Conservation (phyloP, 2,329 filamentous ascomycete species). For the Trichophyton verrucosum region DNA sequence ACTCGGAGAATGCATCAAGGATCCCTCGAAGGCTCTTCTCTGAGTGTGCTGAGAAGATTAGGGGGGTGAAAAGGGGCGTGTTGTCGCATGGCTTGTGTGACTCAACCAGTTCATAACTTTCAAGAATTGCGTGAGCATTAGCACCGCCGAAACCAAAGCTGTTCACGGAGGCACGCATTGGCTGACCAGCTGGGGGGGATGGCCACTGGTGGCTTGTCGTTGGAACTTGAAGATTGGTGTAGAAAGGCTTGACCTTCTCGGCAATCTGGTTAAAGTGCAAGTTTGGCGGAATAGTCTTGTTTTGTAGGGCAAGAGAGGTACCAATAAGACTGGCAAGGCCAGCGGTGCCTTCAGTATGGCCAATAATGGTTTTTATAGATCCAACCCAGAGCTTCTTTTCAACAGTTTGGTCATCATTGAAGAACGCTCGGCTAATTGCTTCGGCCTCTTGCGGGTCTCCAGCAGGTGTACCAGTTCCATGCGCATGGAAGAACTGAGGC, state of each 20-base stretch:
- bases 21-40: not conserved
- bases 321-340: slow-evolving; percentile 21
- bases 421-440: slow-evolving; percentile 15
- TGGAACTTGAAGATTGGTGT: slow-evolving; percentile 19
- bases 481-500: slow-evolving; percentile 6
- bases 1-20: not conserved
- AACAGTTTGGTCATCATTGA: not conserved
- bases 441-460: slow-evolving; percentile 19
- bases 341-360: slow-evolving; percentile 19
- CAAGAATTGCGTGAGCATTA: slow-evolving; percentile 20
- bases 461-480: slow-evolving; percentile 27
- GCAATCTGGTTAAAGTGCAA: slow-evolving; percentile 7
- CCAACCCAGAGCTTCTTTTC: slow-evolving; percentile 15
- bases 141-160: slow-evolving; percentile 23
- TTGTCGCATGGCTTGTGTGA: not conserved
- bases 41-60: not conserved
- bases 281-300: slow-evolving; percentile 20
- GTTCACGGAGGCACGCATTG: slow-evolving; percentile 22
- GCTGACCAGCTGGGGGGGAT: slow-evolving; percentile 18
- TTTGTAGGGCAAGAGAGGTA: slow-evolving; percentile 18
- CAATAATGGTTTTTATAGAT: slow-evolving; percentile 20
- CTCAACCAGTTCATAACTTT: slow-evolving; percentile 5
- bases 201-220: slow-evolving; percentile 13
- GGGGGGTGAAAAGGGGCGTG: not conserved
- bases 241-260: slow-evolving; percentile 10